Base-by-base conservation (phyloP, 2,329 filamentous ascomycete genomes). In the Hymenoscyphus scutula region DNA sequence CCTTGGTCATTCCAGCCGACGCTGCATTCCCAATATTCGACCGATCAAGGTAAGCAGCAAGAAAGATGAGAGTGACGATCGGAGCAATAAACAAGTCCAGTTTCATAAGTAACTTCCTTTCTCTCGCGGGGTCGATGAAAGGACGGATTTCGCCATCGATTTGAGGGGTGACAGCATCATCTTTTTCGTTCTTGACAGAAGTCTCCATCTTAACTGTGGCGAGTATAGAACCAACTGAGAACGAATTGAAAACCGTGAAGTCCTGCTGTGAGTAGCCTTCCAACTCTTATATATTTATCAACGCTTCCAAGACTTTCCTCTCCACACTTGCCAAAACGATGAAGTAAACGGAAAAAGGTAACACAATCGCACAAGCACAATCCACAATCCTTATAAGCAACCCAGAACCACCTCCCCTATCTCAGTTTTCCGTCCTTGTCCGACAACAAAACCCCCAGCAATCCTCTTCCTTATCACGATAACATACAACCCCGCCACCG, bases 11-110 rank as follows among this genome's bases (percentile, higher is more conserved):
- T 23, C 17, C 25, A 45, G 55, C 32, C 19, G 32, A 55, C 3
- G 29, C 29, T 25, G 38, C 59, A 25, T 34, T 56, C 63, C 65
- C 67, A 45, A 84, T 83, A 66, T 82, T 83, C 23, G 77, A 76
- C 60, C 84, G 77, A 71, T 87, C 84, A 48, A 85, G 74, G 67
- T 82, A 84, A 64, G 79, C 83, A 3, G 78, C 77, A 23, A 86
- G 69, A 64, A 84, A 86, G 4, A 84, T 77, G 55, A 83, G 71
- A 78, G 83, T 84, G 62, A 85, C 81, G 60, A 84, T 78, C 0
- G 81, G 81, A 4, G 79, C 77, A 58, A 83, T 78, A 3, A 76
- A 76, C 3, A 78, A 53, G 60, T 83, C 81, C 11, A 83, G 72
- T 63, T 82, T 82, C 23, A 74, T 70, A 5, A 83, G 75, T 1